Evolutionary conservation across 1,284 basidiomycete species (phyloP).

Genomic region (Papiliotrema laurentii): DNA sequence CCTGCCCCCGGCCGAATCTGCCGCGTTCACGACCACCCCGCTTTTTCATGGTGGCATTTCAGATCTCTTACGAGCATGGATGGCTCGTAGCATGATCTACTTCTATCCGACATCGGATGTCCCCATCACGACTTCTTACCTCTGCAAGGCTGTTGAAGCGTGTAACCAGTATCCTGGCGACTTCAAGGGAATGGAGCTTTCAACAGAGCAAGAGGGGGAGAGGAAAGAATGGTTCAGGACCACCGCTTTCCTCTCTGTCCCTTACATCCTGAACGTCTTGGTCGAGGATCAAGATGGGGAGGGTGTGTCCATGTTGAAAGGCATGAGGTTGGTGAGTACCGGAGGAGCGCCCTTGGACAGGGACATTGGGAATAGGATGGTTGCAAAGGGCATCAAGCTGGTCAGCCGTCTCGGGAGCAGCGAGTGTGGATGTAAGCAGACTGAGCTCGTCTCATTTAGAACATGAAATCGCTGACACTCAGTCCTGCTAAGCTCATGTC

Average conservation of each 20-base stretch:
- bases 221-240: slow-evolving; percentile 14
- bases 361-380: slow-evolving; percentile 43
- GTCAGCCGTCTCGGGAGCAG: slow-evolving; percentile 49
- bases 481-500: slow-evolving; percentile 48
- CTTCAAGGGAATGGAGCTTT: slow-evolving; percentile 1
- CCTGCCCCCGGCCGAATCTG: slow-evolving; percentile 12
- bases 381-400: slow-evolving; percentile 37
- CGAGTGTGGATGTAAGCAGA: slow-evolving; percentile 44
- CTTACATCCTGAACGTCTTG: slow-evolving; percentile 48
- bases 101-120: slow-evolving; percentile 46
- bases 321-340: slow-evolving; percentile 47
- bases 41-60: slow-evolving; percentile 51
- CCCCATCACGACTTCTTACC: slow-evolving; percentile 38
- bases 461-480: slow-evolving; percentile 1
- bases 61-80: slow-evolving; percentile 47
- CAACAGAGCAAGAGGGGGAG: slow-evolving; percentile 9
- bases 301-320: slow-evolving; percentile 31
- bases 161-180: slow-evolving; percentile 19
- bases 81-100: slow-evolving; percentile 44
- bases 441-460: not conserved
- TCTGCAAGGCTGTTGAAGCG: slow-evolving; percentile 32
- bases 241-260: slow-evolving; percentile 37
- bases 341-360: slow-evolving; percentile 48
- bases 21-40: slow-evolving; percentile 49
- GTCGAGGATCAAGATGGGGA: slow-evolving; percentile 26